Evolutionary conservation across 805 yeast species (phyloP), one percentile per base, ranked within the genome.

Genomic region (Wickerhamiella alocasiicola): DNA sequence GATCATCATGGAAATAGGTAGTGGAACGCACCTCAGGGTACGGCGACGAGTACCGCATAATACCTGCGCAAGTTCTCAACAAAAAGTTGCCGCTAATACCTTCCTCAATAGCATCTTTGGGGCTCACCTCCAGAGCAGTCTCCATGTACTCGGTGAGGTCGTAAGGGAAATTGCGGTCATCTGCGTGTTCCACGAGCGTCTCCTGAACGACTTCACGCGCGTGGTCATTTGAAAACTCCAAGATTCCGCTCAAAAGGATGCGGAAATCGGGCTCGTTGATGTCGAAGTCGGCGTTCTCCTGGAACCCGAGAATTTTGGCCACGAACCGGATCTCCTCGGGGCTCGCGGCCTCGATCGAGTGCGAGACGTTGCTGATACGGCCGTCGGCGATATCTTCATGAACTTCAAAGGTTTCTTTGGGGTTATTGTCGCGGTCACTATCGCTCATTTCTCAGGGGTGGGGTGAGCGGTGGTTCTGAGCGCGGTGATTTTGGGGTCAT

Each of bases 11-110:
- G 3, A 75, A 68, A 24, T 67, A 71, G 4, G 71, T 66, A 18
- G 72, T 70, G n/a, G n/a, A n/a, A 28, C 80, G 56, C n/a, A 74
- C 74, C 51, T 74, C 78, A 5, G 78, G 75, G 46, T 73, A 73
- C 3, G 77, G 76, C 1, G 78, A 71, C 52, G 65, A 67, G 47
- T 49, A 56, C 31, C 44, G 38, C 31, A 57, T 59, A 29, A 70
- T 53, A 17, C 63, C 65, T 3, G 72, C 72, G 43, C 67, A 66
- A 21, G 63, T 50, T 44, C 57, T 60, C 29, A 59, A 54, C 12
- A 15, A 29, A 20, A 34, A 41, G 12, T 41, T 34, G 15, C 23
- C 21, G 16, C 17, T 24, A 4, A 41, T 28, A 11, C 35, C 39
- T 3, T 26, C 31, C 25, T 21, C 39, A 13, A 34, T 3, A 5